Evolutionary conservation across 768 basidiomycete genomes (phyloP).

Genomic region (Lactarius hatsudake): DNA sequence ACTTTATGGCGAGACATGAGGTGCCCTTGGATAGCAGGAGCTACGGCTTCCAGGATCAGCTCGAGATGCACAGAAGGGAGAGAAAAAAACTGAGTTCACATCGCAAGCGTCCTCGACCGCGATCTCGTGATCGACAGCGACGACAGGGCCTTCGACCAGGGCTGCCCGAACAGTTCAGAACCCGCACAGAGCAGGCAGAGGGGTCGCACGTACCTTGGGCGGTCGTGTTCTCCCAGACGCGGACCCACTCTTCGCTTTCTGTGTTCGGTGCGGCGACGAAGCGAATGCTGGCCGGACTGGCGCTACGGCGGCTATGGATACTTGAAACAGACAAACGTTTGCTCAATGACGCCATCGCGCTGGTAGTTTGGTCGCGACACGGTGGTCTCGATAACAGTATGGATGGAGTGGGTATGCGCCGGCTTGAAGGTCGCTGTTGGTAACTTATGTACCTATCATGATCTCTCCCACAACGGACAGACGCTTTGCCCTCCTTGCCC

Average conservation of each 20-base stretch:
- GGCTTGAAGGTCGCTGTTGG: neutral
- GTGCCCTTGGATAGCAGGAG: constrained; percentile 59
- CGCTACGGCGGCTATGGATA: constrained; percentile 26
- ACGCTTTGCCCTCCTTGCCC: too few relatives aligned
- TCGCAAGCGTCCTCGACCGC: constrained; percentile 84
- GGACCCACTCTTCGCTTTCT: constrained; percentile 53
- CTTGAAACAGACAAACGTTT: constrained; percentile 36
- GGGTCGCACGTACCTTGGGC: constrained; percentile 51
- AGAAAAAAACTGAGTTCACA: constrained; percentile 39
- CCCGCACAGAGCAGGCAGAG: neutral
- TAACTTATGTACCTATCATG: too few relatives aligned
- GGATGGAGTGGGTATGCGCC: neutral
- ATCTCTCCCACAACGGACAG: too few relatives aligned
- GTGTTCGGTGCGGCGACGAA: constrained; percentile 33
- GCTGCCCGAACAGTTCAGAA: constrained; percentile 40
- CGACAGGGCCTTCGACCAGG: constrained; percentile 65
- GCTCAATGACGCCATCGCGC: constrained; percentile 31
- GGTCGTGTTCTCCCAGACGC: constrained; percentile 52
- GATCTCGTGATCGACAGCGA: constrained; percentile 64
- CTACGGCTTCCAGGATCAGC: constrained; percentile 37
- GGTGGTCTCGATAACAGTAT: neutral
- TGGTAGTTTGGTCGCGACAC: constrained; percentile 1
- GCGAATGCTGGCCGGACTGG: constrained; percentile 25
- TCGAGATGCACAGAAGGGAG: neutral
- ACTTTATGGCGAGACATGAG: constrained; percentile 62